Percentiles rank a stretch among this genome's conserved stretches.
phyloP scores from a whole-genome alignment of 495 filamentous ascomycete genomes.

The Neurospora tetraspora region DNA sequence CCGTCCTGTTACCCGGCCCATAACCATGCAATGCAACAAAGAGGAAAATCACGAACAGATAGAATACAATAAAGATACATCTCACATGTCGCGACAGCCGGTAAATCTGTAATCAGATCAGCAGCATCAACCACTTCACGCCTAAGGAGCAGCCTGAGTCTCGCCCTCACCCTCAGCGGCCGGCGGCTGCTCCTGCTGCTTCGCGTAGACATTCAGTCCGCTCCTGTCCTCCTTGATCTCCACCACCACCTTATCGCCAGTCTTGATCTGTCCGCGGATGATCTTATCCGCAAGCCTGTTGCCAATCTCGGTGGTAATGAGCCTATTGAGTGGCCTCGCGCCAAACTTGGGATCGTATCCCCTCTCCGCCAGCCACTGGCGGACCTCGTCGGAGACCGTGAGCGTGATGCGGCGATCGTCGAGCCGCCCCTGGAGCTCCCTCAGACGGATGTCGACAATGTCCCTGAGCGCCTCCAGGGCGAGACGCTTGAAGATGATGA shows the following conservation, averaged over 20 bases:
- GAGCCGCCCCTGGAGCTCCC: conserved; percentile 73
- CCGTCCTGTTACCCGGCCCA: neutral
- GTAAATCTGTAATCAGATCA: neutral
- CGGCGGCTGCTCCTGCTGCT: neutral
- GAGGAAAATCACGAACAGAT: neutral
- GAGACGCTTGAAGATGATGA: conserved; percentile 88
- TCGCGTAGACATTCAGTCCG: conserved; percentile 35
- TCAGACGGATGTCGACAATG: conserved; percentile 86
- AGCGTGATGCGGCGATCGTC: conserved; percentile 78
- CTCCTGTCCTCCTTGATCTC: conserved; percentile 47
- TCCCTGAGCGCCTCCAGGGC: conserved; percentile 70
- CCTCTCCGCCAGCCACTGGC: conserved; percentile 74
- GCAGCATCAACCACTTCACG: neutral
- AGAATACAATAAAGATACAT: neutral
- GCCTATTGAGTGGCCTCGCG: conserved; percentile 83
- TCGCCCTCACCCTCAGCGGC: neutral
- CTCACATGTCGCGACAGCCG: neutral
- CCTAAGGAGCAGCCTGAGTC: neutral
- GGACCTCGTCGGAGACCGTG: conserved; percentile 57
- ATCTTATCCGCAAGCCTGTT: conserved; percentile 85
- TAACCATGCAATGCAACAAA: neutral
- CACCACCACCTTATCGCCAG: conserved; percentile 61
- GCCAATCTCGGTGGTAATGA: conserved; percentile 81
- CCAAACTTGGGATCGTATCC: conserved; percentile 90
- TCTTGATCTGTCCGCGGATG: conserved; percentile 72